These are phyloP conservation scores for Diaporthe sp. DNA, from an alignment of 2,329 filamentous ascomycete genomes.

Conservation along the genomic window DNA sequence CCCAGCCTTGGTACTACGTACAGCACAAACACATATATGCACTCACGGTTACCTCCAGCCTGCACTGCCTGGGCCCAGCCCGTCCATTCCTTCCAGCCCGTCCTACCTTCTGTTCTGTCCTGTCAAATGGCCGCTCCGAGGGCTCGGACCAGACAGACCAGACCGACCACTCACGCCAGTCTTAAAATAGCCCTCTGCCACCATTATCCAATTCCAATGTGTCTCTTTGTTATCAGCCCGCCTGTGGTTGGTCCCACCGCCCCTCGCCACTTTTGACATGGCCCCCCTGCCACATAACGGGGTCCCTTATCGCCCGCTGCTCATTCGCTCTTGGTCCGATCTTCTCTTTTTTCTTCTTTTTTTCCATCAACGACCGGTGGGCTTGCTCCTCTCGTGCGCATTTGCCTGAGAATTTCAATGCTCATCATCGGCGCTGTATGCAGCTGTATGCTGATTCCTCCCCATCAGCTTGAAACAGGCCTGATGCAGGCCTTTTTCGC, in stretches of 20 bases:
- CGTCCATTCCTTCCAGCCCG: background rate
- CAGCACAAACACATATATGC: background rate
- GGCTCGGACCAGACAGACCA: conserved; percentile 17
- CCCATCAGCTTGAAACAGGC: conserved; percentile 27
- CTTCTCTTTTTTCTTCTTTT: background rate
- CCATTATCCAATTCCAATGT: conserved; percentile 21
- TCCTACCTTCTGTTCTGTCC: background rate
- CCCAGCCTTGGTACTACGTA: background rate
- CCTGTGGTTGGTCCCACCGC: conserved; percentile 26
- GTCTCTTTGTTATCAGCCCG: conserved; percentile 31
- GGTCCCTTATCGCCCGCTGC: conserved; percentile 1
- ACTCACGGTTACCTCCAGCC: background rate
- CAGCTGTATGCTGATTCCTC: background rate
- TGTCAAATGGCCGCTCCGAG: conserved; percentile 27
- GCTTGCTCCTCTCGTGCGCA: background rate
- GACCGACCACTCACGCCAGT: background rate
- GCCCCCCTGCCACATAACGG: background rate
- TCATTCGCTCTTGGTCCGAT: background rate
- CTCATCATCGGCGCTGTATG: background rate
- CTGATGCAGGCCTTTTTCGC: background rate
- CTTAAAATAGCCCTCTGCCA: background rate
- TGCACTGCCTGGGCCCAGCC: background rate
- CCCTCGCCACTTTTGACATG: conserved; percentile 14
- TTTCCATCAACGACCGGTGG: background rate
- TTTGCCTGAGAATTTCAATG: background rate